Percentiles rank a stretch among this genome's conserved stretches.
phyloP scores from a whole-genome alignment of 805 yeast genomes.

The Wickerhamiella hasegawae region DNA sequence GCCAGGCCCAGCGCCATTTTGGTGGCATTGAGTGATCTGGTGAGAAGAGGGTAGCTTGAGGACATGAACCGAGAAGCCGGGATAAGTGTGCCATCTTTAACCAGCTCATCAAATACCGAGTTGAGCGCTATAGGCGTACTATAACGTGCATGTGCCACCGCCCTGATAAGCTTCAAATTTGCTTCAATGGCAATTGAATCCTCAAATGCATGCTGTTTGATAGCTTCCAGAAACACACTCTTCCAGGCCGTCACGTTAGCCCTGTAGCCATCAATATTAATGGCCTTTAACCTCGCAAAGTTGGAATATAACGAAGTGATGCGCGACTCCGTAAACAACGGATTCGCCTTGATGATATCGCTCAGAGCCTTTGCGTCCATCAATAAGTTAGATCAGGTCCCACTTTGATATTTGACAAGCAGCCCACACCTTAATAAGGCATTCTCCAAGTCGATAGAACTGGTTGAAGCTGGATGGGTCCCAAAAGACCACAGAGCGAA shows the following conservation, averaged over 20 bases:
- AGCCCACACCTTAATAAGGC: not conserved
- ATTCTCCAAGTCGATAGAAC: not conserved
- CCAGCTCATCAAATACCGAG: constrained; percentile 18
- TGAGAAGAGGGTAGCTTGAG: not conserved
- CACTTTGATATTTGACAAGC: not conserved
- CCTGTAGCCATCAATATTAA: constrained; percentile 32
- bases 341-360: constrained; percentile 12
- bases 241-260: constrained; percentile 37
- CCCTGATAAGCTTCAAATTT: constrained; percentile 12
- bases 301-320: constrained; percentile 34
- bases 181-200: constrained; percentile 17
- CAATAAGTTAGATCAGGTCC: no score
- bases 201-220: constrained; percentile 15
- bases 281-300: constrained; percentile 27
- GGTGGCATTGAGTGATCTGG: not conserved
- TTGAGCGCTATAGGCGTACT: constrained; percentile 21
- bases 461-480: not conserved
- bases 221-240: constrained; percentile 20
- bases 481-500: not conserved
- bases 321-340: constrained; percentile 26
- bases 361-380: constrained; percentile 10
- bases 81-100: constrained; percentile 12
- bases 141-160: constrained; percentile 13
- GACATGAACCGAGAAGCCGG: constrained; percentile 15
- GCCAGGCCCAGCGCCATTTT: constrained; percentile 1